Percentiles rank a stretch among this genome's conserved stretches.
Evolutionary conservation across 345 rosid species (phyloP).

Genomic region (Citrus unshiu): DNA sequence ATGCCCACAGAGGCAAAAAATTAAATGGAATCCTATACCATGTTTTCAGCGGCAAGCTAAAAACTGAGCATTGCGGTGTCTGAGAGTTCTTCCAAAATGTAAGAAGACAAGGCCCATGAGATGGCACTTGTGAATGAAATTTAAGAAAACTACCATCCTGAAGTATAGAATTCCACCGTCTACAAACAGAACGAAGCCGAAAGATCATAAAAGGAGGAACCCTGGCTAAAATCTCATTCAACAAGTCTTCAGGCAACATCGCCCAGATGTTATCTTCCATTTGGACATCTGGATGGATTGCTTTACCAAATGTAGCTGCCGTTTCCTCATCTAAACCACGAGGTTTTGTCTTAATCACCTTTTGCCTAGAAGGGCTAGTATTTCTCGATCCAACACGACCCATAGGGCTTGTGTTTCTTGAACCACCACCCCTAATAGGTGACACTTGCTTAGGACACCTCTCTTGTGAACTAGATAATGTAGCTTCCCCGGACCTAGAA

Average conservation of each 20-base stretch:
- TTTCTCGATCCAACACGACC: slow-evolving; percentile 77
- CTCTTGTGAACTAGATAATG: slow-evolving; percentile 32
- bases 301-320: slow-evolving; percentile 73
- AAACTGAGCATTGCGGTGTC: slow-evolving; percentile 81
- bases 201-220: slow-evolving; percentile 95
- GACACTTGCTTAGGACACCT: slow-evolving; percentile 53
- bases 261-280: slow-evolving; percentile 97
- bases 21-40: slow-evolving; percentile 90
- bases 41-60: slow-evolving; percentile 81
- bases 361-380: slow-evolving; percentile 84
- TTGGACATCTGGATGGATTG: slow-evolving; percentile 57
- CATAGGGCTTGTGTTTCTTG: slow-evolving; percentile 76
- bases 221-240: slow-evolving; percentile 83
- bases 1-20: slow-evolving; percentile 92
- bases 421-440: slow-evolving; percentile 58
- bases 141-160: slow-evolving; percentile 83
- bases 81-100: slow-evolving; percentile 93
- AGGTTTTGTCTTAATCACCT: slow-evolving; percentile 82
- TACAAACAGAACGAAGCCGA: slow-evolving; percentile 59
- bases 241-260: slow-evolving; percentile 91
- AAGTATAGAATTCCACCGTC: slow-evolving; percentile 84
- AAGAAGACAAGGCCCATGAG: slow-evolving; percentile 88
- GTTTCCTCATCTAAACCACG: slow-evolving; percentile 95
- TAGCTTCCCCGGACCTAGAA: slow-evolving; percentile 36
- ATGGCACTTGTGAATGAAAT: slow-evolving; percentile 62